Base-by-base conservation (phyloP, 306 rosid species). In the Echinosophora koreensis region DNA sequence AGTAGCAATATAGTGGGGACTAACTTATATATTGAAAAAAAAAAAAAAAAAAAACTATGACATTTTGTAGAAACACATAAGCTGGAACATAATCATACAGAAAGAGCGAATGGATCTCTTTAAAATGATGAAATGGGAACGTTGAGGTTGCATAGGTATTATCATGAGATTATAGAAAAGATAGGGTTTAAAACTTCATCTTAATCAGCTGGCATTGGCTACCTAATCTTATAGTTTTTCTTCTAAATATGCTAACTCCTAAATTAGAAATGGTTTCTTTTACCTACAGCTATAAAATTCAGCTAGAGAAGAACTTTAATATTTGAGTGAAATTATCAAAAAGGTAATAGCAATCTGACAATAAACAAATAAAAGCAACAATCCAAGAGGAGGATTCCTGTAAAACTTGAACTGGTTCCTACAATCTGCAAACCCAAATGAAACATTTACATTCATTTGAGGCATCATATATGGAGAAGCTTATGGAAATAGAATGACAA, bases 371-470 rank as follows among this genome's bases (percentile, higher is more conserved):
- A 57, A 22, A 56, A 66, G 8, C 32, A 76, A 73, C 41, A 74
- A 66, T 46, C 9, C 56, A 74, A 49, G 47, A 16, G 14, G 28
- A 39, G n/a, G 58, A 74, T 50, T 81, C 59, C 71, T 4, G 22
- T 4, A 76, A 60, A 81, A 61, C 8, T 51, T 39, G 38, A 59
- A 15, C 59, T 22, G 18, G 12, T 15, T 49, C 67, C 70, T 34
- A 73, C 35, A 56, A 56, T 66, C 34, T 69, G 37, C 13, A 51
- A 52, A 80, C 51, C 51, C 47, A 49, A 76, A 13, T 60, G 9
- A 41, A 37, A 66, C 44, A 59, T 54, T 51, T 59, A 47, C 46
- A 57, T 35, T 57, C 76, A 55, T 50, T 80, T 32, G 28, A 77
- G 32, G 67, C 10, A 34, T 57, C 42, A 71, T 41, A 55, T 16